Evolutionary conservation across 768 basidiomycete genomes (phyloP).

Genomic region (Mycena vulgaris): DNA sequence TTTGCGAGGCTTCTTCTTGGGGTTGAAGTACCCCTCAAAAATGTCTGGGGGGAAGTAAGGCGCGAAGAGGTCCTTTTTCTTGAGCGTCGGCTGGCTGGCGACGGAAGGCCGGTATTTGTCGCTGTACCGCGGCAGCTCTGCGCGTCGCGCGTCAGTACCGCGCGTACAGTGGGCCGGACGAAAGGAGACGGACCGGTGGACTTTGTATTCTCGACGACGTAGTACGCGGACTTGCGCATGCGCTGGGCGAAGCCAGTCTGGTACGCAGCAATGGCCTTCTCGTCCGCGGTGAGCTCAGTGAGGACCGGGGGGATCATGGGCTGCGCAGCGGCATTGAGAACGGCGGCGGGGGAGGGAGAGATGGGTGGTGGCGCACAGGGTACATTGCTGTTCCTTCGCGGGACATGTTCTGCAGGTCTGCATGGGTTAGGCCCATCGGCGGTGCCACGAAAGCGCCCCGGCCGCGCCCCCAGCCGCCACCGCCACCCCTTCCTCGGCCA

Average conservation of each 20-base stretch:
- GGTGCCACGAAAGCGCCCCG: slow-evolving; percentile 58
- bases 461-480: slow-evolving; percentile 62
- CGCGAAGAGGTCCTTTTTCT: slow-evolving; percentile 77
- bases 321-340: slow-evolving; percentile 57
- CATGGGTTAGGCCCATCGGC: slow-evolving; percentile 87
- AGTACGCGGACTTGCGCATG: slow-evolving; percentile 80
- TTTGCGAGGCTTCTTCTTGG: slow-evolving; percentile 76
- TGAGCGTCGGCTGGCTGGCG: slow-evolving; percentile 74
- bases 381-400: slow-evolving; percentile 85
- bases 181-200: slow-evolving; percentile 62
- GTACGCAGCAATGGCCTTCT: slow-evolving; percentile 74
- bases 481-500: slow-evolving; percentile 72
- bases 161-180: not conserved
- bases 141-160: too few species aligned
- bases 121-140: slow-evolving; percentile 86
- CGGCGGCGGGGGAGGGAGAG: slow-evolving; percentile 33
- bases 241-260: slow-evolving; percentile 79
- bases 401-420: slow-evolving; percentile 83
- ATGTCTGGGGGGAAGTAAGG: slow-evolving; percentile 86
- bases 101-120: slow-evolving; percentile 84
- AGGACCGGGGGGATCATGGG: slow-evolving; percentile 78
- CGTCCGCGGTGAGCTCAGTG: slow-evolving; percentile 75
- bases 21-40: slow-evolving; percentile 86
- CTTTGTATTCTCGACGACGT: slow-evolving; percentile 79
- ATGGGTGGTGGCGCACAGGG: slow-evolving; percentile 71